phyloP scores from a whole-genome alignment of 768 basidiomycete species.

The Tylopilus subfusipes region DNA sequence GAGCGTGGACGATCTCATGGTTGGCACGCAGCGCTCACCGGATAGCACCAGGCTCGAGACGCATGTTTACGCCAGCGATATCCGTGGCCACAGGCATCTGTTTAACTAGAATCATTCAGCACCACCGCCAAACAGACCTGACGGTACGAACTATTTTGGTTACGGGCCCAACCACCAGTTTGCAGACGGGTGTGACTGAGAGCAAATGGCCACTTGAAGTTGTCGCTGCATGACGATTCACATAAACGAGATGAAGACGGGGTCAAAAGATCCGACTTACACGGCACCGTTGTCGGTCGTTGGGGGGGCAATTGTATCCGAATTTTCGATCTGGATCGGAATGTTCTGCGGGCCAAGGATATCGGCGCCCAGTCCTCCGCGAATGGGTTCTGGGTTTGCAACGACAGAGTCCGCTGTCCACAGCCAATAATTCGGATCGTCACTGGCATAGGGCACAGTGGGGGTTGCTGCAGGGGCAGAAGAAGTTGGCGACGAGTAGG shows the following conservation, averaged over 20 bases:
- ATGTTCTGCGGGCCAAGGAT: slow-evolving; percentile 59
- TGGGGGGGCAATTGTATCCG: slow-evolving; percentile 57
- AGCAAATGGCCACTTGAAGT: slow-evolving; percentile 64
- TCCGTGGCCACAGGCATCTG: slow-evolving; percentile 39
- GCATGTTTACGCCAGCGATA: slow-evolving; percentile 43
- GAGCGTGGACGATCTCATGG: not conserved
- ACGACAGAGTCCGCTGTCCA: slow-evolving; percentile 33
- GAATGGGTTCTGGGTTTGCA: slow-evolving; percentile 40
- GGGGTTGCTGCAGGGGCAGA: slow-evolving; percentile 35
- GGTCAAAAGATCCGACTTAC: slow-evolving; percentile 21
- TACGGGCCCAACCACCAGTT: slow-evolving; percentile 64
- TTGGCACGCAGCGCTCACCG: slow-evolving; percentile 25
- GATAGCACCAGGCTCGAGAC: slow-evolving; percentile 39
- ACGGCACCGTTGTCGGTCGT: slow-evolving; percentile 57
- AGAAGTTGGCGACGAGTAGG: slow-evolving; percentile 18
- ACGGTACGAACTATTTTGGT: slow-evolving; percentile 49
- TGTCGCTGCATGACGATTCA: slow-evolving; percentile 29
- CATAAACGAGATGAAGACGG: not conserved
- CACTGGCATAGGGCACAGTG: slow-evolving; percentile 43
- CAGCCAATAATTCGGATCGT: slow-evolving; percentile 44
- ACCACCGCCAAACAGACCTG: not conserved
- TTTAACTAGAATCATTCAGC: slow-evolving; percentile 27
- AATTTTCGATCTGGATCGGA: slow-evolving; percentile 52
- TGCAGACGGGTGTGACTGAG: slow-evolving; percentile 58
- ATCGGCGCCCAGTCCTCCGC: slow-evolving; percentile 40